Evolutionary conservation across 2,329 filamentous ascomycete genomes (phyloP), one percentile per base, ranked within the genome.

Genomic region (Chaetomiaceae sp.): DNA sequence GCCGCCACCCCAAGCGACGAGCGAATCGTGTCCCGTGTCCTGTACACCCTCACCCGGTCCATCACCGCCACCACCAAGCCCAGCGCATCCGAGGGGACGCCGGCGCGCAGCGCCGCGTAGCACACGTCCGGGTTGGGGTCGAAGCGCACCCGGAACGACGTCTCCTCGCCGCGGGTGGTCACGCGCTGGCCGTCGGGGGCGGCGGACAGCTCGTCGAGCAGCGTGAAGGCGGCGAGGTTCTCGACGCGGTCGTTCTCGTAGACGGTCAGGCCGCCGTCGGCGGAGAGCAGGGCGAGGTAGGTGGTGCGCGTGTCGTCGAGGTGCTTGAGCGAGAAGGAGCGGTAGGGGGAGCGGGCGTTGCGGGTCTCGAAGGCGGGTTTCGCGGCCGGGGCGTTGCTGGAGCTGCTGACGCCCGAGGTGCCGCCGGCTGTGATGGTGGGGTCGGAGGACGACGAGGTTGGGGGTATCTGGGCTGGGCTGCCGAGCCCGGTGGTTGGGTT

Each of bases 231-330:
- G 18, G 83, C 80, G 54, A 96, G 75, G 57, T 85, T 87, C 68
- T 95, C 90, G 43, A 89, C 86, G 64, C 89, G 87, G 49, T 90
- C 85, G 54, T 92, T 94, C 68, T 96, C 91, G 65, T 87, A 87
- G 10, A 97, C 79, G 25, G 81, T 84, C 43, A 96, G 76, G 33
- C 85, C 80, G 52, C 90, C 92, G 66, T 95, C 89, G 16, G 89
- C 82, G 10, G 90, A 88, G 29, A 96, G 85, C 6, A 95, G 79
- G 1, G 90, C 91, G 16, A 96, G 80, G 73, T 89, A 91, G 0
- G 89, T 94, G 66, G 94, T 88, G 30, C 86, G 74, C 7, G 84
- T 84, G 65, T 89, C 87, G 56, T 92, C 84, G 67, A 90, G 88
- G 67, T 85, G 77, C 66, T 89, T 90, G 72, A 96, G 85, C 60